Conservation (phyloP, 345 rosid genomes). For the Brassica juncea region DNA sequence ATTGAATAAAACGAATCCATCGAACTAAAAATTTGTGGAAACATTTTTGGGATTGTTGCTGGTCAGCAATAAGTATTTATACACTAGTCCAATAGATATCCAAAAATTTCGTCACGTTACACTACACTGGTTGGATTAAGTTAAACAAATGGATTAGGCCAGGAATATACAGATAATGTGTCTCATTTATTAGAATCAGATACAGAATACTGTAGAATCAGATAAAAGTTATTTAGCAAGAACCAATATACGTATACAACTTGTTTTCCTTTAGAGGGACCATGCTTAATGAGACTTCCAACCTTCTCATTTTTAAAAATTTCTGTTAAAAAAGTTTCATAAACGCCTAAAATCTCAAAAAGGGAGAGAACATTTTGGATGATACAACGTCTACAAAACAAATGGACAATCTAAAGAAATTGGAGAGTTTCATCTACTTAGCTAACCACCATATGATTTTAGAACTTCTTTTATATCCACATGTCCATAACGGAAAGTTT, state of each 20-base stretch:
- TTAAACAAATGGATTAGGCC: not conserved
- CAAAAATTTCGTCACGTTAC: not conserved
- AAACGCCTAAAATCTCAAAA: not conserved
- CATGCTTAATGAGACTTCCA: slow-evolving; percentile 17
- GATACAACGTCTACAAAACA: slow-evolving; percentile 2
- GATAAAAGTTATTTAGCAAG: slow-evolving; percentile 14
- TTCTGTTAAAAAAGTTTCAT: not conserved
- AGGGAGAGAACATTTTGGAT: not conserved
- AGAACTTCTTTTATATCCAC: slow-evolving; percentile 9
- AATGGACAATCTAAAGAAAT: slow-evolving; percentile 35
- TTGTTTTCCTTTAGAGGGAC: slow-evolving; percentile 16
- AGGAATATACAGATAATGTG: not conserved
- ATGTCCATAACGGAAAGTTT: slow-evolving; percentile 21
- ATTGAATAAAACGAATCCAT: not conserved
- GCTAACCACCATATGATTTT: slow-evolving; percentile 23
- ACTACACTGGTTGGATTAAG: not conserved
- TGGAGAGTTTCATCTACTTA: slow-evolving; percentile 21
- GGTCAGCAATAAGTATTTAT: not conserved
- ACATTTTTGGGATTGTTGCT: not conserved
- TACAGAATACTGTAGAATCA: slow-evolving; percentile 27
- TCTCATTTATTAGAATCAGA: slow-evolving; percentile 19
- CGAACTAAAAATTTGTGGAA: not conserved
- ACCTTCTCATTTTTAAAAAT: not conserved
- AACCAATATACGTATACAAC: slow-evolving; percentile 10
- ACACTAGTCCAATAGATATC: not conserved